Base-by-base conservation (phyloP, 2,329 filamentous ascomycete genomes). In the Grosmannia huntii region DNA sequence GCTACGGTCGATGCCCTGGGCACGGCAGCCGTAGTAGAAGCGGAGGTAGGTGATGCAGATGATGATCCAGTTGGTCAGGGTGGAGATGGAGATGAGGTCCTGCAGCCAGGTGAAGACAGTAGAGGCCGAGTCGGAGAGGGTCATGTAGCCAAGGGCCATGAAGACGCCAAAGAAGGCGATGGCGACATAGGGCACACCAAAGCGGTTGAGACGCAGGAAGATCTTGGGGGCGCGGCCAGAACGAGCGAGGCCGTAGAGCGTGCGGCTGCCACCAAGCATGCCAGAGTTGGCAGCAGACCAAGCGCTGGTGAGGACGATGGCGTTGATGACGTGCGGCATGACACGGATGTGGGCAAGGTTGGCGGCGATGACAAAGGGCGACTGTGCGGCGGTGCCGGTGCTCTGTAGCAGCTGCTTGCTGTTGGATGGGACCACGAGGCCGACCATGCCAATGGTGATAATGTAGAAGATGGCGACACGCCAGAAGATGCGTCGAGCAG, bases 291-390 rank as follows among this genome's bases (percentile, higher is more conserved):
- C 83, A 0, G 85, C 78, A 0, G 85, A 89, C 71, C 82, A 84
- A 0, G 84, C 85, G 0, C 84, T 86, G 0, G 84, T 87, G 62
- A 90, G 76, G 63, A 91, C 84, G 25, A 90, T 76, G 38, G 86
- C 86, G 67, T 91, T 91, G 70, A 91, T 83, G 58, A 91, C 80
- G 11, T 81, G 82, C 0, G 86, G 84, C 5, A 90, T 78, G 4
- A 78, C 84, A 5, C 74, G 75, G 59, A 90, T 85, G 0, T 84
- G 82, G 2, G 86, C 86, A 36, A 81, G 77, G 19, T 79, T 75
- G 48, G 85, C 83, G n/a, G 86, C 87, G 61, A 90, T 87, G 60
- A 90, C 86, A 64, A 84, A 88, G 12, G 84, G 85, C 67, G 69
- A 73, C 65, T 78, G 73, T 0, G 76, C 75, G 2, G 61, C 61